Base-by-base conservation (phyloP, 2,329 filamentous ascomycete genomes). In the Phoma sp. region DNA sequence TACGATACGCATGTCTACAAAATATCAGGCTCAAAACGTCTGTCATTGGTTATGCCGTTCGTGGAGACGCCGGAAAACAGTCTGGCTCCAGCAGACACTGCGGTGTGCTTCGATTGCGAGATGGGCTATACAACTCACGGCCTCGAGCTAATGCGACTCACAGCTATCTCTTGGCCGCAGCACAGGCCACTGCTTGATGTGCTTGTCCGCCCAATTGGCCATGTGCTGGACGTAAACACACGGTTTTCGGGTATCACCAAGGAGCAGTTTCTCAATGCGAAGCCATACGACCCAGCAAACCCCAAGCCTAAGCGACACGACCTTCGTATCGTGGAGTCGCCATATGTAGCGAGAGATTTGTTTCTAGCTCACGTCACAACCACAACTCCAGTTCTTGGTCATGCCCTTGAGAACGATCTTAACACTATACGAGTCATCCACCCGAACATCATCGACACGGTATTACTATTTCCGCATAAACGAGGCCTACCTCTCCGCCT, bases 111-210 rank as follows among this genome's bases (percentile, higher is more conserved):
- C 66, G 95, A 99, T 72, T 98, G 95, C 67, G 95, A 99, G 71
- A 99, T 99, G 95, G 91, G 90, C 4, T 98, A 96, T 70, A 99
- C 96, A 0, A 90, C 90, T 0, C 76, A 89, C 44, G 95, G 96
- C 0, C 79, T 98, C 60, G 95, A 99, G 73, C 82, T 99, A 14
- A 88, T 98, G 52, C 90, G 95, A 7, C 76, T 99, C 3, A 98
- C 95, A 0, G 93, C 90, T 4, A 88, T 93, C 3, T 86, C 88
- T 8, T 99, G 95, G 93, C 93, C 93, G 0, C 79, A 82, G 7
- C 89, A 90, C 18, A 83, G 87, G 47, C 82, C 83, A 47, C 75
- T 99, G 0, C 78, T 98, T 4, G 95, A 99, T 69, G 82, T 96
- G 0, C 83, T 98, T 0, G 93, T 98, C 7, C 84, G 87, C 40